Conservation (phyloP, 805 yeast species). For the Starmerella floris region DNA sequence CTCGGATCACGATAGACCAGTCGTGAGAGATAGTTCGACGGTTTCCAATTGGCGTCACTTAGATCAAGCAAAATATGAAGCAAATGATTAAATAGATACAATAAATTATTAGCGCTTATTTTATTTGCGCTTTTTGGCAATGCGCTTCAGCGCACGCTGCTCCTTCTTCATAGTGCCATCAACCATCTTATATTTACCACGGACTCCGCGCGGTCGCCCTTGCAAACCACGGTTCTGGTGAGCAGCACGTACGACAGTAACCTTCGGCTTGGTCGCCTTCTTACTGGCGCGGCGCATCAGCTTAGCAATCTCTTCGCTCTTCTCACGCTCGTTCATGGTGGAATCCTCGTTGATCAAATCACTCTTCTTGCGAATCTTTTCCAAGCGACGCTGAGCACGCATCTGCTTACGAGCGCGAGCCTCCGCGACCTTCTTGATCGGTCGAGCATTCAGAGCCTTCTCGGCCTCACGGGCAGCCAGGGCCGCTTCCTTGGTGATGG, state of each 20-base stretch:
- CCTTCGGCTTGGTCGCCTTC: constrained; percentile 59
- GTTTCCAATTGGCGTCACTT: too few relatives aligned
- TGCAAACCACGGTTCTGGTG: constrained; percentile 75
- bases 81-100: neutral
- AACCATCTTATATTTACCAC: constrained; percentile 97
- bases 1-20: too few relatives aligned
- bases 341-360: constrained; percentile 80
- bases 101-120: neutral
- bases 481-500: constrained; percentile 90
- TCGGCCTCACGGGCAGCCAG: constrained; percentile 61
- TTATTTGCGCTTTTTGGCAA: constrained; percentile 72
- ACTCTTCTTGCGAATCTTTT: constrained; percentile 81
- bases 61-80: too few relatives aligned
- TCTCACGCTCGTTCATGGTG: constrained; percentile 80
- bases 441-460: constrained; percentile 84
- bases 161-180: constrained; percentile 97
- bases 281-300: constrained; percentile 67
- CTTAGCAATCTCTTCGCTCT: constrained; percentile 81
- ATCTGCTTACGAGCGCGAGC: constrained; percentile 93
- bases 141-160: constrained; percentile 80
- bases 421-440: constrained; percentile 96
- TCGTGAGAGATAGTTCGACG: too few relatives aligned
- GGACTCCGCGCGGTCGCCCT: constrained; percentile 95
- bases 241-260: constrained; percentile 74
- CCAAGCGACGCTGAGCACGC: constrained; percentile 78